Base-by-base conservation (phyloP, 352 stramenopile genomes). In the Globisporangium rhizosaccharum region DNA sequence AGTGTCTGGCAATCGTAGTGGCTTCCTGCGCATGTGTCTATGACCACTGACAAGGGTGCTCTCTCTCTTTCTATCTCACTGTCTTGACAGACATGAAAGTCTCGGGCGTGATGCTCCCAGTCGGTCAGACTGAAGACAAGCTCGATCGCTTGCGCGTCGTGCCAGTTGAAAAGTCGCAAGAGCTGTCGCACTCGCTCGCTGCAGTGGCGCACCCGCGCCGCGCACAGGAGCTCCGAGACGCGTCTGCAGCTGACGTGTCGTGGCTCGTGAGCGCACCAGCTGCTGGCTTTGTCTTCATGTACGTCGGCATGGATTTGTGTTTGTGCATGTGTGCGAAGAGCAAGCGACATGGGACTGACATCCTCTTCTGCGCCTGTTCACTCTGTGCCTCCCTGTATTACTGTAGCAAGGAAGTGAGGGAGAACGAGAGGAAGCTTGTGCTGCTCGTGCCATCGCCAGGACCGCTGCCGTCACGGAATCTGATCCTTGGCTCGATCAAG, bases 281-380 rank as follows among this genome's bases (percentile, higher is more conserved):
- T 30, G 85, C 84, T 37, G 85, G 85, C 15, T 95, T 93, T 59
- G 83, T 95, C 17, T 88, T 89, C 63, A 74, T 95, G 85, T 95
- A 79, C 51, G 82, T 82, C 1, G 14, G 23, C 10, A 42, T 12
- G 55, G 11, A 39, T 53, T 33, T 6, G 60, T 37, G 44, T 49
- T 42, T n/a, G 39, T 41, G 26, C 64, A 25, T 10, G 20, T 18
- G 41, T 23, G 39, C 41, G 3, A 11, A 33, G 28, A 33, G 28
- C 1, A 33, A 33, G 28, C 28, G 28, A 36, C n/a, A 11, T 50
- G 15, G 33, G 2, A 37, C 45, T 51, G 28, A 53, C 28, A 18
- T 30, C 41, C 18, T 62, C 37, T 5, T 33, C 36, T 50, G 17
- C 7, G 9, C 41, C 23, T 17, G 12, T 6, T 17, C 28, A 33